Base-by-base conservation (phyloP, 1,139 yeast genomes). In the Candida glucosophila region DNA sequence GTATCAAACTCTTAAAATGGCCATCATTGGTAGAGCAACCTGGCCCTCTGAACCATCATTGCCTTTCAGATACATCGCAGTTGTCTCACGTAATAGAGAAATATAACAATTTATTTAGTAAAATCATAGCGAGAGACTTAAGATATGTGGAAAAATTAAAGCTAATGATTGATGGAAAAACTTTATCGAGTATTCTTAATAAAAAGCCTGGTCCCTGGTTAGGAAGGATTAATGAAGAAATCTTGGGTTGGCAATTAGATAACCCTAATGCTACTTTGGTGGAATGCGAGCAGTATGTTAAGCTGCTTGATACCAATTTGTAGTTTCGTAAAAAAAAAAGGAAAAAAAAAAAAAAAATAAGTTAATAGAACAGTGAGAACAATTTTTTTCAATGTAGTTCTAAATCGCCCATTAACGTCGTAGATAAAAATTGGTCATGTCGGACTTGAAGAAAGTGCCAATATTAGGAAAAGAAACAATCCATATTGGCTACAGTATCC, bases 161-260 rank as follows among this genome's bases (percentile, higher is more conserved):
- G 35, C 74, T 79, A 3, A 38, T 77, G 14, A 47, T 79, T 10
- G 81, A 81, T 44, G 96, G 96, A 12, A 82, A 77, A 37, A 67
- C 71, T 17, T 49, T 85, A 25, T 56, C 68, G 26, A 55, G 61
- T 25, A 53, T 60, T 10, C 52, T 79, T 13, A 53, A 62, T 10
- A 59, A 57, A 30, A 79, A 77, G 44, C 85, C 90, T 1, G 97
- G 97, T 0, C 86, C 88, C 4, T 85, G 95, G 95, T 62, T 85
- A 65, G 62, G 73, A 6, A 52, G 53, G 15, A 54, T 76, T 7
- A 67, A 72, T 31, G 72, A 70, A 9, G 52, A 63, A 22, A 64
- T 82, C 6, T 48, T 83, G 22, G 52, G 61, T 9, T 79, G 88
- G 82, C 95, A 86, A 50, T 57, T 85, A 31, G 86, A 79, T 35